phyloP scores from a whole-genome alignment of 345 rosid species.

The Ceriops tagal region DNA sequence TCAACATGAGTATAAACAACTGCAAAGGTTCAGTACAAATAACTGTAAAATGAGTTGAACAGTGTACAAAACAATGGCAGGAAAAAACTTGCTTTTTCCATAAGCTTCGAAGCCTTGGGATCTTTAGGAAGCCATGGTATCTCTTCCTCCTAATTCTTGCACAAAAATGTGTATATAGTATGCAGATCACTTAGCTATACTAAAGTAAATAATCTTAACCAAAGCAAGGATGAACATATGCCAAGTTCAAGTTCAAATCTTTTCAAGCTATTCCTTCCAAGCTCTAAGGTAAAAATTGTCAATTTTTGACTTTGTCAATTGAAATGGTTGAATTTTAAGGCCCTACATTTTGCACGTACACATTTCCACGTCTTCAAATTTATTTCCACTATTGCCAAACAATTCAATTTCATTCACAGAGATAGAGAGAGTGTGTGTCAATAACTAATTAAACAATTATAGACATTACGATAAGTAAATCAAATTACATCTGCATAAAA shows the following conservation, averaged over 20 bases:
- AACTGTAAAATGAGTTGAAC: not conserved
- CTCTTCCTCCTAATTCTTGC: conserved; percentile 51
- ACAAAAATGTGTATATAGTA: too few species aligned
- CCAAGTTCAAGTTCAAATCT: conserved; percentile 10
- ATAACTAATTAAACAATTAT: not conserved
- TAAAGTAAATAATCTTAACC: not conserved
- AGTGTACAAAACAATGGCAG: not conserved
- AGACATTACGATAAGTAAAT: not conserved
- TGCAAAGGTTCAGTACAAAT: not conserved
- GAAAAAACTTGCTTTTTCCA: conserved; percentile 53
- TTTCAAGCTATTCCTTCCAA: not conserved
- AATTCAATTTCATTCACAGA: too few species aligned
- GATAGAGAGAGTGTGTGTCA: not conserved
- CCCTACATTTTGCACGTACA: too few species aligned
- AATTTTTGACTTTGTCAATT: not conserved
- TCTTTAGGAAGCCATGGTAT: conserved; percentile 78
- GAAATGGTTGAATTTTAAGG: not conserved
- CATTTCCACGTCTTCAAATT: too few species aligned
- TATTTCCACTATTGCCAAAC: too few species aligned
- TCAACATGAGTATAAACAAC: conserved; percentile 6
- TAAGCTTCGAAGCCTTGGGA: conserved; percentile 57
- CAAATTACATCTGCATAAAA: not conserved
- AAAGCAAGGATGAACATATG: not conserved
- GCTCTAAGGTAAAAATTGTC: not conserved
- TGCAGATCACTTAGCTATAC: not conserved